Evolutionary conservation across 768 basidiomycete genomes (phyloP).

Genomic region (Mycena kentingensis): DNA sequence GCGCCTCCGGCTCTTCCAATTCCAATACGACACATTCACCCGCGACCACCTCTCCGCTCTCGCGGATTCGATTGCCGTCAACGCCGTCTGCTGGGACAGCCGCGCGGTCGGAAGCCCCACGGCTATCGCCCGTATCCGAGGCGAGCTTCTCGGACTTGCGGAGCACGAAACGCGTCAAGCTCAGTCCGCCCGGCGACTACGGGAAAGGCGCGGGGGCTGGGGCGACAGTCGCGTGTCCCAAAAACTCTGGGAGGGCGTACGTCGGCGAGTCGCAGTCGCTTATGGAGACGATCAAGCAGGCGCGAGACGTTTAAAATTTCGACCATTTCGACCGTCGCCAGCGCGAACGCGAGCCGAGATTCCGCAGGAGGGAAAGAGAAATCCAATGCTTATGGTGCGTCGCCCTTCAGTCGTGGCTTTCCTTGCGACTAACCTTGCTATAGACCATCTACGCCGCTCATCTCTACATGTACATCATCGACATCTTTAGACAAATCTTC

Average conservation of each 20-base stretch:
- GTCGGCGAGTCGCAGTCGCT: constrained; percentile 75
- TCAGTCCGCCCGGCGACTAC: constrained; percentile 68
- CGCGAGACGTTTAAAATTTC: constrained; percentile 80
- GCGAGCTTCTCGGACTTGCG: constrained; percentile 57
- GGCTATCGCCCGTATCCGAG: constrained; percentile 52
- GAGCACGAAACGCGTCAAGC: constrained; percentile 78
- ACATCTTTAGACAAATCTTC: constrained; percentile 30
- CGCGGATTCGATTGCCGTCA: constrained; percentile 91
- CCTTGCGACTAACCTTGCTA: constrained; percentile 2
- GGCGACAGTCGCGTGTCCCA: constrained; percentile 52
- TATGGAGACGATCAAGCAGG: constrained; percentile 79
- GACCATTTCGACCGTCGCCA: constrained; percentile 65
- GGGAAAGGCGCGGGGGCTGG: constrained; percentile 50
- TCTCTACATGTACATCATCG: constrained; percentile 35
- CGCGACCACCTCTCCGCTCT: constrained; percentile 91
- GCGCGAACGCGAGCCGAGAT: constrained; percentile 38
- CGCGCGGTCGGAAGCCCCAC: constrained; percentile 45
- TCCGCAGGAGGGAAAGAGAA: constrained; percentile 16
- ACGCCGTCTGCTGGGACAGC: constrained; percentile 62
- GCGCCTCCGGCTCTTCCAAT: constrained; percentile 84
- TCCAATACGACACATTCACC: constrained; percentile 96
- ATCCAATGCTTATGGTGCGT: constrained; percentile 26
- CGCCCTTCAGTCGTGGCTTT: neutral
- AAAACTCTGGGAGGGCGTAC: constrained; percentile 60
- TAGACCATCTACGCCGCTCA: constrained; percentile 34